Evolutionary conservation across 345 rosid genomes (phyloP), one percentile per base, ranked within the genome.

Genomic region (Populus simonii): DNA sequence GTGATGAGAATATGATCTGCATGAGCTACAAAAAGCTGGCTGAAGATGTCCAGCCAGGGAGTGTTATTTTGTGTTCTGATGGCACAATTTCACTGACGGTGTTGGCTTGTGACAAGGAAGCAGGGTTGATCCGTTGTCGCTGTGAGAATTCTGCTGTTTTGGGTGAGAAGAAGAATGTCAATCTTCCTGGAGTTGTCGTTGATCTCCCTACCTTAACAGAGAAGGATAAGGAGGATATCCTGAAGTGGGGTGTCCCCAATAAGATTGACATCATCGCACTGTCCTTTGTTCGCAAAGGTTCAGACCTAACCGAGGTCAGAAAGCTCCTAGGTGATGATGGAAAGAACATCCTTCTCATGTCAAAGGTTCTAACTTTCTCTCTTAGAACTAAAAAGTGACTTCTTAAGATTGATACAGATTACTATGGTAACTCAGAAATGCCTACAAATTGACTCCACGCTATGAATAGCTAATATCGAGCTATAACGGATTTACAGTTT

Each of bases 151-250:
- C 85, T 53, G 85, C 85, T 16, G 18, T 67, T 71, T 38, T 82
- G 63, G 85, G 85, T 57, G 85, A 82, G 82, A 82, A 66, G 61
- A 82, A 82, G 82, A 82, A 82, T 55, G 85, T 82, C 66, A 82
- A 82, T 71, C 85, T 82, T 75, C 85, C 85, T 13, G 82, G 82
- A 33, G 81, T 78, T 17, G 41, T 82, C 16, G 85, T 82, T 6
- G 82, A 78, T 78, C 82, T 82, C 20, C 85, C 85, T 4, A 82
- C 85, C 31, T 66, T 82, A 67, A 82, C 85, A 3, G 79, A 78
- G 8, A 82, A 82, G 76, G 85, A 82, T 47, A 74, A 78, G 75
- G 85, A 82, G 33, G 85, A 82, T 36, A 82, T 82, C 69, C n/a
- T 82, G 27, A 49, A 57, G 15, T 82, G 85, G 85, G 85, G 85